A percentile compares a stretch with the other conserved stretches of the same genome.
phyloP scores from a whole-genome alignment of 164 flowering plant genomes.

The Warburgia ugandensis region DNA sequence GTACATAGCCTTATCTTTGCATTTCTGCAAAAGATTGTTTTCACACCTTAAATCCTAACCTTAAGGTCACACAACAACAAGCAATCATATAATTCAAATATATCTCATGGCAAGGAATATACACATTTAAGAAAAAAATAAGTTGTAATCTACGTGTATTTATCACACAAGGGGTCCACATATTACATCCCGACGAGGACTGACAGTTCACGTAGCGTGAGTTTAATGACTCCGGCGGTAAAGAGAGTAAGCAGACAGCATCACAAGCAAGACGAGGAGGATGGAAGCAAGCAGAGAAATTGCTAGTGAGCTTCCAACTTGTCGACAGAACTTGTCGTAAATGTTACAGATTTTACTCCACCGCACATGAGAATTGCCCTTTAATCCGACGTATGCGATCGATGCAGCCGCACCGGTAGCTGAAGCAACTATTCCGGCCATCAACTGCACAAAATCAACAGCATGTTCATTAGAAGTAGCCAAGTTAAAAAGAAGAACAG shows the following conservation, averaged over 20 bases:
- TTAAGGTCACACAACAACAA: no score
- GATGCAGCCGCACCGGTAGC: constrained; percentile 48
- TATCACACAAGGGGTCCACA: no score
- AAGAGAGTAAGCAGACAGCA: constrained; percentile 20
- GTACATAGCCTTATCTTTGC: no score
- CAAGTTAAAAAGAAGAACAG: not conserved
- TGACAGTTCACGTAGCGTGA: no score
- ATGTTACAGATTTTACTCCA: constrained; percentile 54
- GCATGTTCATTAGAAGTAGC: not conserved
- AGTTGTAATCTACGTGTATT: no score
- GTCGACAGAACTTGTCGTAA: constrained; percentile 44
- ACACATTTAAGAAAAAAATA: no score
- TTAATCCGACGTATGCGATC: constrained; percentile 45
- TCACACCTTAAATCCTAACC: no score
- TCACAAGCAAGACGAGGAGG: constrained; percentile 28
- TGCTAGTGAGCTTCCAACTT: constrained; percentile 27
- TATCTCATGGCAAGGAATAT: no score
- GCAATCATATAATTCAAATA: no score
- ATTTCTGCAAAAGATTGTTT: no score
- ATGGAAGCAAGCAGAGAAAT: constrained; percentile 35
- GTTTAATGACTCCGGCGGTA: constrained; percentile 12
- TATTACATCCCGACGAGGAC: no score
- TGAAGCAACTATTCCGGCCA: constrained; percentile 26
- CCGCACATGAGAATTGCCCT: constrained; percentile 44
- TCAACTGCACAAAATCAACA: constrained; percentile 9